Evolutionary conservation across 441 rosid genomes (phyloP), one percentile per base, ranked within the genome.

Genomic region (Cnidoscolus chayamansa): DNA sequence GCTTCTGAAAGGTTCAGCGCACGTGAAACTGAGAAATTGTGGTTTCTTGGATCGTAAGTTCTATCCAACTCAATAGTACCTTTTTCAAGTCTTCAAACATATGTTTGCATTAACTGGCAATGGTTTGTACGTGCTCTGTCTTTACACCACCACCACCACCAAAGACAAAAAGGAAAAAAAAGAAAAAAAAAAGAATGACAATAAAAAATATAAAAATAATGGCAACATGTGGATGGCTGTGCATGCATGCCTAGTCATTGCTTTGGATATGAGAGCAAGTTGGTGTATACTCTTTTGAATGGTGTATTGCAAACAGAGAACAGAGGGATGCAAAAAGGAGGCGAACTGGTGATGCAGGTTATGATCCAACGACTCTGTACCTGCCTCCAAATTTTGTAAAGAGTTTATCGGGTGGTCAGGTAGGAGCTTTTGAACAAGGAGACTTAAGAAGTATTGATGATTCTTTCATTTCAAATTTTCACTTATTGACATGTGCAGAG

Each of bases 371-470:
- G 81, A 96, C 97, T 76, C 87, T 96, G 70, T 91, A 91, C 87
- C 80, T 96, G 80, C 98, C 97, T 69, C 88, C 93, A 68, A 80
- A 85, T 79, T 96, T 93, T 88, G 76, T 91, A 32, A 93, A 86
- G 80, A 86, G 77, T 74, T 80, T 96, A 82, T 79, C 98, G 0
- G 97, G 86, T 74, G 96, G 98, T 80, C 97, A 93, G 94, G 98
- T 93, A 81, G 76, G 78, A 62, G 70, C 66, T 55, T 70, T 68
- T 51, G 60, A 4, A 64, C 35, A 32, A 65, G 68, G 54, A 59
- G 71, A 54, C 48, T 49, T 68, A 60, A 63, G 70, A 40, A 19
- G 43, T 31, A 62, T 47, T 65, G 11, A 4, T 16, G 4, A 4
- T 63, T 7, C 66, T 54, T 57, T 66, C 51, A 43, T 72, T 70